A percentile compares a stretch with the other conserved stretches of the same genome.
These are phyloP conservation scores for Narthecium ossifragum DNA, from an alignment of 106 monocot genomes.

Conservation along the genomic window DNA sequence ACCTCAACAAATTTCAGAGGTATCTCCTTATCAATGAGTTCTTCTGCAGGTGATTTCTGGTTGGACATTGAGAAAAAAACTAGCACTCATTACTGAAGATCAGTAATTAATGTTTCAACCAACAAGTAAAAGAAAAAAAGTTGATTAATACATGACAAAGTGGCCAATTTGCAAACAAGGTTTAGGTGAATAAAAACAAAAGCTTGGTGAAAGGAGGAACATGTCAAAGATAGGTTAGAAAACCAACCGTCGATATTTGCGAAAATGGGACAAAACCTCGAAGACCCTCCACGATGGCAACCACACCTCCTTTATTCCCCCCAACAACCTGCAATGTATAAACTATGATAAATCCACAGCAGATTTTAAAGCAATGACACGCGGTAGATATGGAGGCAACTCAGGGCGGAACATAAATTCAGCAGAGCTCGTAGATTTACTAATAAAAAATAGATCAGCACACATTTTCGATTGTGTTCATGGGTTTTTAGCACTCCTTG, in stretches of 20 bases:
- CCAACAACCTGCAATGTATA: slow-evolving; percentile 53
- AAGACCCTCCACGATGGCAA: slow-evolving; percentile 86
- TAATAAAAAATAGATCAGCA: too few species aligned
- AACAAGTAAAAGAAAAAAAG: not conserved
- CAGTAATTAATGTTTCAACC: not conserved
- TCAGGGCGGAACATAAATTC: too few species aligned
- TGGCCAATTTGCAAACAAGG: too few species aligned
- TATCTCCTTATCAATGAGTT: slow-evolving; percentile 71
- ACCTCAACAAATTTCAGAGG: slow-evolving; percentile 89
- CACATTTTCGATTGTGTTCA: too few species aligned
- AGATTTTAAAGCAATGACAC: too few species aligned
- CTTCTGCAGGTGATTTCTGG: slow-evolving; percentile 81
- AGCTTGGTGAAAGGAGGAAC: too few species aligned
- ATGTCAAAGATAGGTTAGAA: too few species aligned
- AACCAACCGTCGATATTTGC: slow-evolving; percentile 74
- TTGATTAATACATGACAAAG: not conserved
- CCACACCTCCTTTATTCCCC: slow-evolving; percentile 90
- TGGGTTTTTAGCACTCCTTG: too few species aligned
- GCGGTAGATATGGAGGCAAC: too few species aligned
- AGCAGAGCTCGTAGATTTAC: too few species aligned
- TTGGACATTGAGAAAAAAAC: slow-evolving; percentile 1
- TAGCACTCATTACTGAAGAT: not conserved
- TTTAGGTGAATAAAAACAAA: too few species aligned
- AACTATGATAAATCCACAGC: too few species aligned
- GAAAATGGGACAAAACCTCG: slow-evolving; percentile 95